Evolutionary conservation across 768 basidiomycete genomes (phyloP).

Genomic region (Leccinum aurantiacum): DNA sequence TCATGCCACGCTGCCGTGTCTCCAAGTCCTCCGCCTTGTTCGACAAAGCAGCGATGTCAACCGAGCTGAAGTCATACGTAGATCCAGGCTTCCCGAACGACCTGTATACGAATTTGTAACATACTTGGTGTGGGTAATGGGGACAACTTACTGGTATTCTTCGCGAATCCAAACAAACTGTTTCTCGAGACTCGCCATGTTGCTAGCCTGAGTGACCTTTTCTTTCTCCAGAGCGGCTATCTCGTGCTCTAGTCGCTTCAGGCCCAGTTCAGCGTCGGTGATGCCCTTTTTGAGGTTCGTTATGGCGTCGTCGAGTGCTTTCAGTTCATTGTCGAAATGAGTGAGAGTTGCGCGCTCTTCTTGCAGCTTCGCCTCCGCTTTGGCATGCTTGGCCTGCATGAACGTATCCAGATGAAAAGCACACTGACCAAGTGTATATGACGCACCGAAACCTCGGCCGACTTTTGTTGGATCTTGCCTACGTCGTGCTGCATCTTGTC

Average conservation of each 20-base stretch:
- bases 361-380: constrained; percentile 69
- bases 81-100: constrained; percentile 81
- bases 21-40: constrained; percentile 75
- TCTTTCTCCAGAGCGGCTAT: constrained; percentile 65
- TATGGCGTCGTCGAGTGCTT: constrained; percentile 77
- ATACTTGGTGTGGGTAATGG: neutral
- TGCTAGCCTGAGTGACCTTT: constrained; percentile 48
- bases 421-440: neutral
- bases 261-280: constrained; percentile 59
- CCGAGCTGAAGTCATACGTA: constrained; percentile 74
- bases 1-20: constrained; percentile 78
- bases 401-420: neutral
- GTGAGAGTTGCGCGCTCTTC: constrained; percentile 87
- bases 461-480: constrained; percentile 51
- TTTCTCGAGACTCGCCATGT: constrained; percentile 69
- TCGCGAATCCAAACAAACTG: constrained; percentile 86
- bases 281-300: constrained; percentile 77
- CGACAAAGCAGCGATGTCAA: constrained; percentile 59
- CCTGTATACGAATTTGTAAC: constrained; percentile 38
- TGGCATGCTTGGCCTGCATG: constrained; percentile 52
- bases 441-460: constrained; percentile 32
- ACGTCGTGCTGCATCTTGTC: constrained; percentile 63
- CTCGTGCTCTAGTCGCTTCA: constrained; percentile 72
- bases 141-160: constrained; percentile 72
- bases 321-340: constrained; percentile 86